These are phyloP conservation scores for Theobroma cacao DNA, from an alignment of 345 rosid species.

Conservation along the genomic window DNA sequence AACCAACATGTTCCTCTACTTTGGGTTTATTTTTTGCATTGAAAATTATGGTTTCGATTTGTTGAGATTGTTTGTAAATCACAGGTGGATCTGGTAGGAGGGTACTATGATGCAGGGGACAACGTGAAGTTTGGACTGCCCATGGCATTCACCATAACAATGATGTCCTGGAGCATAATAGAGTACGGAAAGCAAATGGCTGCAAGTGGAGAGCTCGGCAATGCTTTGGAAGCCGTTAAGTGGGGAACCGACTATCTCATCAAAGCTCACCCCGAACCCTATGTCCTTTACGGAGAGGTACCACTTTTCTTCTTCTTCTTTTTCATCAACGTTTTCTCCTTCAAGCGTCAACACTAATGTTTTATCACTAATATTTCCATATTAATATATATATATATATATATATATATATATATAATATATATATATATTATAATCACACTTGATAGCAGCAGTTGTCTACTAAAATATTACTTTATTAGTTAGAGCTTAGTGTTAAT, in stretches of 20 bases:
- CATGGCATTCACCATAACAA: conserved; percentile 96
- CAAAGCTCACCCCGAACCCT: conserved; percentile 92
- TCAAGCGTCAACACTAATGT: not conserved
- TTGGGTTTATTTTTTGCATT: not conserved
- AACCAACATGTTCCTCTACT: not conserved
- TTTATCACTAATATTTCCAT: not conserved
- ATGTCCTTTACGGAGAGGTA: conserved; percentile 97
- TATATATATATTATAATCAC: no score
- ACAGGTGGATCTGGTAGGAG: conserved; percentile 96
- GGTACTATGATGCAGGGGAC: conserved; percentile 99
- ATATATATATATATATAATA: no score
- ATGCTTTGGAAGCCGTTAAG: conserved; percentile 85
- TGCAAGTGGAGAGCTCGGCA: conserved; percentile 67
- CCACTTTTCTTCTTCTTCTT: not conserved
- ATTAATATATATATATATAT: no score
- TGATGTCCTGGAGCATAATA: conserved; percentile 98
- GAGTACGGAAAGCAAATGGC: conserved; percentile 87
- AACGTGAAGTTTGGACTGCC: conserved; percentile 98
- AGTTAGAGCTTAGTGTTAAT: not conserved
- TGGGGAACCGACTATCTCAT: conserved; percentile 98
- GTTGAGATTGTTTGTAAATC: not conserved
- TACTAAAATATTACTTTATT: not conserved
- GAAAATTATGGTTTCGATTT: not conserved
- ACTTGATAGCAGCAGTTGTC: not conserved
- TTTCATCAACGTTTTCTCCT: not conserved